phyloP scores from a whole-genome alignment of 371 early-diverging fungal species.

The Umbelopsis sp. region DNA sequence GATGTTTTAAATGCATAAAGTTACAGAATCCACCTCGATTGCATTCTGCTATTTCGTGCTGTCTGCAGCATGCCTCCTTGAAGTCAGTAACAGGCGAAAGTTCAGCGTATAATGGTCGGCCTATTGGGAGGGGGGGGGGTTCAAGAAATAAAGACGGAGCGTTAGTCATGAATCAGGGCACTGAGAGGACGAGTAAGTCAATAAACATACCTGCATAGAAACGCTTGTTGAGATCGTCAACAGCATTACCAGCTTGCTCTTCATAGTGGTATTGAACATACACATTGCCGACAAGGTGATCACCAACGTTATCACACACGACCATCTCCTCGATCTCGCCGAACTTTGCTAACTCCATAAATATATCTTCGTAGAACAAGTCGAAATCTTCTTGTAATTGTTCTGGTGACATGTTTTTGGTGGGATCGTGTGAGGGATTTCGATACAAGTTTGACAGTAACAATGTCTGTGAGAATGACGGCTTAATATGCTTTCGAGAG shows the following conservation, averaged over 20 bases:
- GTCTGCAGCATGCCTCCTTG: constrained; percentile 97
- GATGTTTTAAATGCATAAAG: constrained; percentile 96
- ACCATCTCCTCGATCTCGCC: constrained; percentile 96
- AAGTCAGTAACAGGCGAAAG: constrained; percentile 97
- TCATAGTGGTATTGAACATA: constrained; percentile 91
- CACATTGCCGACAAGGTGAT: constrained; percentile 98
- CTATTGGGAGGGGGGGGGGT: constrained; percentile 29
- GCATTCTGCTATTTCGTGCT: constrained; percentile 94
- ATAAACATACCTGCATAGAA: constrained; percentile 83
- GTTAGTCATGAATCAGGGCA: background rate
- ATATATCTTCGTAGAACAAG: constrained; percentile 96
- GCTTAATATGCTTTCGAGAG: constrained; percentile 97
- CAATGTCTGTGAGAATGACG: constrained; percentile 94
- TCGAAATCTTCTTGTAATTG: constrained; percentile 95
- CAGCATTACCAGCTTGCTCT: constrained; percentile 92
- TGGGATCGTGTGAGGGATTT: constrained; percentile 88
- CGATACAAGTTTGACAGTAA: constrained; percentile 94
- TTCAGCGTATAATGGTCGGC: constrained; percentile 94
- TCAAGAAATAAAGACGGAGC: background rate
- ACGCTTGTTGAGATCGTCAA: constrained; percentile 88
- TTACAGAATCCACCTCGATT: constrained; percentile 97
- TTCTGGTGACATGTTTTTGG: constrained; percentile 66
- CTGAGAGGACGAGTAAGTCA: too few species aligned
- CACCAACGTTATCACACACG: constrained; percentile 98
- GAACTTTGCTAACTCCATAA: constrained; percentile 94